phyloP scores from a whole-genome alignment of 2,329 filamentous ascomycete genomes.

The Aureobasidium sp. region DNA sequence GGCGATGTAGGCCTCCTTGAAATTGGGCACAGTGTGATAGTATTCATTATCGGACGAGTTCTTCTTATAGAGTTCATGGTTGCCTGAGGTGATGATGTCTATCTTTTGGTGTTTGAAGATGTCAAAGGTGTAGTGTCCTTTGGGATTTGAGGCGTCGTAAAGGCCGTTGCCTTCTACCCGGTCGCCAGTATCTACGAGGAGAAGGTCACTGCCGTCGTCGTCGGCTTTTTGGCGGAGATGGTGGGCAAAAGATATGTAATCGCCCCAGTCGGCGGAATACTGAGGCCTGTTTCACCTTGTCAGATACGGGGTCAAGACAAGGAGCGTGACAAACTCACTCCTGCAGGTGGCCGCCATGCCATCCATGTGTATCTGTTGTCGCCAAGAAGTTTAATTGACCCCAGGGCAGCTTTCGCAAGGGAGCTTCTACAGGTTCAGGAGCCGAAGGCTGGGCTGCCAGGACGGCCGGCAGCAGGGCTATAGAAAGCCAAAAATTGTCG shows the following conservation, averaged over 20 bases:
- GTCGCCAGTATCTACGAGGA: slow-evolving; percentile 95
- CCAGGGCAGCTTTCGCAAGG: slow-evolving; percentile 78
- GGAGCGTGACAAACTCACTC: slow-evolving; percentile 51
- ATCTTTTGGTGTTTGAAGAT: slow-evolving; percentile 76
- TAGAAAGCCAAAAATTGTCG: slow-evolving; percentile 15
- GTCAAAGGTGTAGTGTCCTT: slow-evolving; percentile 80
- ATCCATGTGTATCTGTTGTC: slow-evolving; percentile 91
- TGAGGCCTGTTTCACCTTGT: slow-evolving; percentile 53
- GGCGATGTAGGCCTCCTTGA: slow-evolving; percentile 70
- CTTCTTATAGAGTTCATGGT: slow-evolving; percentile 87
- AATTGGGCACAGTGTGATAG: slow-evolving; percentile 72
- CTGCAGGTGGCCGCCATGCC: slow-evolving; percentile 86
- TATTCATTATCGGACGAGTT: slow-evolving; percentile 73
- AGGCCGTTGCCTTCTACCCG: slow-evolving; percentile 89
- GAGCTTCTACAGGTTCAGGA: slow-evolving; percentile 66
- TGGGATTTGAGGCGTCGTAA: slow-evolving; percentile 81
- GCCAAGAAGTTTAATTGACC: slow-evolving; percentile 93
- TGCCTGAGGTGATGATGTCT: slow-evolving; percentile 79
- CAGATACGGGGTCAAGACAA: not conserved
- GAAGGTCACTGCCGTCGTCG: slow-evolving; percentile 66
- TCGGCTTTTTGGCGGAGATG: slow-evolving; percentile 76
- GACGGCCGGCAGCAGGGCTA: slow-evolving; percentile 20
- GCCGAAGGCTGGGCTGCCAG: slow-evolving; percentile 64
- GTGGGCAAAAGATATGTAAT: slow-evolving; percentile 87
- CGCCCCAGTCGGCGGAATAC: slow-evolving; percentile 94